Evolutionary conservation across 805 yeast species (phyloP).

Genomic region (Torulaspora maleeae): DNA sequence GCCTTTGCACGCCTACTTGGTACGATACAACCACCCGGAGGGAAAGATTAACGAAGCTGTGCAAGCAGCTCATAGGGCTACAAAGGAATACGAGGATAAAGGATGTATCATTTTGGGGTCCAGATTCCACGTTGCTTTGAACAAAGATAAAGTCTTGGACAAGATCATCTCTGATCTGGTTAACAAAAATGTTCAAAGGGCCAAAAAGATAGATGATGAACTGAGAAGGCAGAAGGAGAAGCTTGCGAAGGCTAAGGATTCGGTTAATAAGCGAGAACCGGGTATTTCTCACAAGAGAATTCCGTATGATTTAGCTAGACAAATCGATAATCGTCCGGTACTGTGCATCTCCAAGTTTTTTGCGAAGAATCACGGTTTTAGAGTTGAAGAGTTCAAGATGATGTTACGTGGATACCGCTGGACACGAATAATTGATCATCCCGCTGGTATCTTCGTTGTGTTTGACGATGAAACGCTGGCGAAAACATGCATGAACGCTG

Average conservation of each 20-base stretch:
- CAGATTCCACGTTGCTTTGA: conserved; percentile 49
- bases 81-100: conserved; percentile 37
- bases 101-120: conserved; percentile 48
- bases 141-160: conserved; percentile 40
- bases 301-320: conserved; percentile 46
- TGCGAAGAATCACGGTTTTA: conserved; percentile 49
- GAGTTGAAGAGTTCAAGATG: conserved; percentile 57
- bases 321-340: conserved; percentile 54
- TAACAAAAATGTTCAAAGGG: conserved; percentile 38
- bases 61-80: conserved; percentile 44
- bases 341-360: conserved; percentile 50
- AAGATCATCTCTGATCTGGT: conserved; percentile 29
- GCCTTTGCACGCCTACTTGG: conserved; percentile 66
- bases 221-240: conserved; percentile 23
- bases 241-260: conserved; percentile 4
- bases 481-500: conserved; percentile 22
- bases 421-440: conserved; percentile 59
- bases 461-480: conserved; percentile 45
- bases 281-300: conserved; percentile 28
- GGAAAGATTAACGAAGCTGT: conserved; percentile 49
- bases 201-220: conserved; percentile 36
- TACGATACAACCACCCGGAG: conserved; percentile 54
- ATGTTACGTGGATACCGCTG: conserved; percentile 57
- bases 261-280: conserved; percentile 5
- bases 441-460: conserved; percentile 63